phyloP scores from a whole-genome alignment of 345 rosid genomes.

The Erysimum cheiranthoides region DNA sequence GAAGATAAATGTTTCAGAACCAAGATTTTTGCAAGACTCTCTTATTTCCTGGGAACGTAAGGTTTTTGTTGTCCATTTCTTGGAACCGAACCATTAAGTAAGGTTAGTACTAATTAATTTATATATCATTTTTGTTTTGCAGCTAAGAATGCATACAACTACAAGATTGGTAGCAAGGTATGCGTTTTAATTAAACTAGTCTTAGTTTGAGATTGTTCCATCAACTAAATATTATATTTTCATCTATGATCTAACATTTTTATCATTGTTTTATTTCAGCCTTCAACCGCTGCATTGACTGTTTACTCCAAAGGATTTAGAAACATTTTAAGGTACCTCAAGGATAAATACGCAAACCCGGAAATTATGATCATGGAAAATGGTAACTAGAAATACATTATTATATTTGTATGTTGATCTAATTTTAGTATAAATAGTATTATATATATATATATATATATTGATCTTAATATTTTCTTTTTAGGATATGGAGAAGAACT shows the following conservation, averaged over 20 bases:
- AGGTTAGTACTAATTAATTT: too few species aligned
- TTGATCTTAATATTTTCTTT: background rate
- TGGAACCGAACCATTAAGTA: background rate
- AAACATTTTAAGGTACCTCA: conserved; percentile 44
- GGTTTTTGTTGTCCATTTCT: background rate
- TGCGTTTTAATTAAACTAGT: background rate
- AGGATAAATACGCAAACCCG: conserved; percentile 43
- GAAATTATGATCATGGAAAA: conserved; percentile 52
- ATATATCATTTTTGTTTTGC: background rate
- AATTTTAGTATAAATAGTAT: too few species aligned
- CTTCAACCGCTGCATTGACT: conserved; percentile 35
- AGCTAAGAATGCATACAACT: conserved; percentile 8
- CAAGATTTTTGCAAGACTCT: conserved; percentile 45
- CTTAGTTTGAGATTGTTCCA: background rate
- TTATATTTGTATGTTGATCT: background rate
- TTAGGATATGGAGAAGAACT: conserved; percentile 31
- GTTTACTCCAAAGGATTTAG: conserved; percentile 48
- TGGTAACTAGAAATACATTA: conserved; percentile 39
- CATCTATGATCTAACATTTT: background rate
- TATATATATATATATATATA: background rate
- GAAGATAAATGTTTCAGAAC: conserved; percentile 9
- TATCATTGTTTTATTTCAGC: conserved; percentile 31
- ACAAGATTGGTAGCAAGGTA: conserved; percentile 30
- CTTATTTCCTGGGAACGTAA: conserved; percentile 41
- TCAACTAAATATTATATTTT: background rate